These are phyloP conservation scores for Zarea fungicola DNA, from an alignment of 2,329 filamentous ascomycete species.

Conservation along the genomic window DNA sequence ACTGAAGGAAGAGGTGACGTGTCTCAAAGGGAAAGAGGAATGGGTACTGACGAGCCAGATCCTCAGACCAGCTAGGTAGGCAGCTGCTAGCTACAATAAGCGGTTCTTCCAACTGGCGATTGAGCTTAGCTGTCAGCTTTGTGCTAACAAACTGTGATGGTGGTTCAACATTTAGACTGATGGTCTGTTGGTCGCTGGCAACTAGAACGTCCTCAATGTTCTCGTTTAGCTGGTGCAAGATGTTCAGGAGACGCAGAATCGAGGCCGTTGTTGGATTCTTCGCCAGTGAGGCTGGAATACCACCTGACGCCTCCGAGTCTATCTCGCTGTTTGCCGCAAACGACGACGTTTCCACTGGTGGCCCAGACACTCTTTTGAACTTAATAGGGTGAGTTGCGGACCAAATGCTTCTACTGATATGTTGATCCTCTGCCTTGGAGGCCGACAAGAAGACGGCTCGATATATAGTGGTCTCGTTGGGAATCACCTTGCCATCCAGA, in stretches of 20 bases:
- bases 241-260: conserved; percentile 82
- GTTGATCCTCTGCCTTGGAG: conserved; percentile 53
- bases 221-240: conserved; percentile 86
- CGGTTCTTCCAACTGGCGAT: conserved; percentile 92
- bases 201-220: conserved; percentile 88
- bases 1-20: conserved; percentile 91
- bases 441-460: conserved; percentile 73
- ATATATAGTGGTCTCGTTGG: conserved; percentile 93
- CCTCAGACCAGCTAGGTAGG: conserved; percentile 91
- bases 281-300: conserved; percentile 71
- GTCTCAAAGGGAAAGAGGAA: conserved; percentile 99
- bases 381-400: conserved; percentile 86
- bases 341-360: conserved; percentile 65
- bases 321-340: conserved; percentile 46
- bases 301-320: conserved; percentile 49
- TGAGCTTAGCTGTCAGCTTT: conserved; percentile 95
- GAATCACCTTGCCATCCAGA: conserved; percentile 74
- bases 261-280: conserved; percentile 80
- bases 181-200: conserved; percentile 61
- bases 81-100: conserved; percentile 96
- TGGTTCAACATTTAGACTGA: conserved; percentile 73
- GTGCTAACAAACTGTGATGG: conserved; percentile 96
- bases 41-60: conserved; percentile 85
- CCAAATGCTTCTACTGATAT: conserved; percentile 72
- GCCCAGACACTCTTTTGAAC: conserved; percentile 80